phyloP scores from a whole-genome alignment of 2,329 filamentous ascomycete species.

The Pseudogymnoascus sp. region DNA sequence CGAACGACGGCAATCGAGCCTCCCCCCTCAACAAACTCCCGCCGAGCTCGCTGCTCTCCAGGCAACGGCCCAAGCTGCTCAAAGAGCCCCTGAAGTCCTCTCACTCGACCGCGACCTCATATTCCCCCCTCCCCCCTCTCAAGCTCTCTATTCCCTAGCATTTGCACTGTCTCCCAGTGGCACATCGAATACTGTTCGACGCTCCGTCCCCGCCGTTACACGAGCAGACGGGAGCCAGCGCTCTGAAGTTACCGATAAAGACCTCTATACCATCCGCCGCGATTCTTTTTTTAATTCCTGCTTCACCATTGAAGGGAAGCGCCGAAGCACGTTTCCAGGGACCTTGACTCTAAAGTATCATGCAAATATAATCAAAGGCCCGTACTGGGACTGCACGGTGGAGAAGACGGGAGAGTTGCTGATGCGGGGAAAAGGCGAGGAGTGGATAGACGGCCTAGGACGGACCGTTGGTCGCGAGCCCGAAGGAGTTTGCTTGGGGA shows the following conservation, averaged over 20 bases:
- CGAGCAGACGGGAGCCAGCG: neutral
- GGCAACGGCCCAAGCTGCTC: neutral
- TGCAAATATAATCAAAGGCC: neutral
- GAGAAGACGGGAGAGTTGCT: neutral
- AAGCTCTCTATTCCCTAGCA: constrained; percentile 1
- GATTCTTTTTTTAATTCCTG: neutral
- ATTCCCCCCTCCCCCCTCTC: neutral
- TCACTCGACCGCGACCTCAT: constrained; percentile 6
- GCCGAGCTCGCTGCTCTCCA: neutral
- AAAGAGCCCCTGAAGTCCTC: neutral
- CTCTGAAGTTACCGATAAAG: constrained; percentile 4
- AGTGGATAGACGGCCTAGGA: constrained; percentile 6
- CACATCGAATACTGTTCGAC: neutral
- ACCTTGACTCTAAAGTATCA: neutral
- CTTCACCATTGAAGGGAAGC: neutral
- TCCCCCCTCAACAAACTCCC: neutral
- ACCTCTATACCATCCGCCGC: neutral
- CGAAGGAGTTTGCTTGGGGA: neutral
- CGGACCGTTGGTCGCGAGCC: constrained; percentile 3
- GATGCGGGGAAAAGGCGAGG: neutral
- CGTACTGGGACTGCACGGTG: neutral
- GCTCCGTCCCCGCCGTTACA: neutral
- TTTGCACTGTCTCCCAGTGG: neutral
- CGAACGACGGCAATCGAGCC: neutral
- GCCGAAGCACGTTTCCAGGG: constrained; percentile 1